Conservation (phyloP, 305 asterid species). For the Caryopteris hybrid region DNA sequence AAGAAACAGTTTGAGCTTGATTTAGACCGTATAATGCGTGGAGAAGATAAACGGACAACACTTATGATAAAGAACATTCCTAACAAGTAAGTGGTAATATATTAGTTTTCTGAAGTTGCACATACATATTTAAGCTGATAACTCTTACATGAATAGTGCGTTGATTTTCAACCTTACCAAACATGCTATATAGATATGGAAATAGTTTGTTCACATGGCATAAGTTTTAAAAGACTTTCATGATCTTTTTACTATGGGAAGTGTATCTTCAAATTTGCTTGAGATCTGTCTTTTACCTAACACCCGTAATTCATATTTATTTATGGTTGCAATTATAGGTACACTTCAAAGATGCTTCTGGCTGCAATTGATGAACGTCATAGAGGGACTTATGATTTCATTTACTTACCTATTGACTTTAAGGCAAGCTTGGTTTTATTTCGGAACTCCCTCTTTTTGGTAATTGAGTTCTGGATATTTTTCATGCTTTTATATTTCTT, state of each 20-base stretch:
- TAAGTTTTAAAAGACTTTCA: not conserved
- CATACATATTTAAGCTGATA: constrained; percentile 7
- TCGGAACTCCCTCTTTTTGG: not conserved
- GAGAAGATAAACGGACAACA: constrained; percentile 97
- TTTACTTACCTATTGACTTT: constrained; percentile 94
- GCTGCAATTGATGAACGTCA: constrained; percentile 97
- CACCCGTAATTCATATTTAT: constrained; percentile 13
- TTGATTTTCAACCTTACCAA: not conserved
- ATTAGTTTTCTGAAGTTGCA: constrained; percentile 2
- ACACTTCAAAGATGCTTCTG: constrained; percentile 98
- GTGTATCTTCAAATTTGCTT: not conserved
- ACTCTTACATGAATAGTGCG: not conserved
- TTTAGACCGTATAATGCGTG: constrained; percentile 74
- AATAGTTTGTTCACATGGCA: not conserved
- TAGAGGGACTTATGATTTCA: constrained; percentile 91
- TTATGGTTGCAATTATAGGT: constrained; percentile 45
- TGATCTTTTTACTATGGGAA: not conserved
- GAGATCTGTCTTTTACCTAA: not conserved
- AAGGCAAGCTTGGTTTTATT: constrained; percentile 54
- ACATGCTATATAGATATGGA: constrained; percentile 1
- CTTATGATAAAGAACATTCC: constrained; percentile 99
- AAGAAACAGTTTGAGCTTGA: constrained; percentile 98
- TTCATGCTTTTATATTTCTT: constrained; percentile 16
- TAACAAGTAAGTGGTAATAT: constrained; percentile 68
- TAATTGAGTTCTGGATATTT: constrained; percentile 8